Conservation (phyloP, 148 eudicot genomes). For the Rhododendron simsii region DNA sequence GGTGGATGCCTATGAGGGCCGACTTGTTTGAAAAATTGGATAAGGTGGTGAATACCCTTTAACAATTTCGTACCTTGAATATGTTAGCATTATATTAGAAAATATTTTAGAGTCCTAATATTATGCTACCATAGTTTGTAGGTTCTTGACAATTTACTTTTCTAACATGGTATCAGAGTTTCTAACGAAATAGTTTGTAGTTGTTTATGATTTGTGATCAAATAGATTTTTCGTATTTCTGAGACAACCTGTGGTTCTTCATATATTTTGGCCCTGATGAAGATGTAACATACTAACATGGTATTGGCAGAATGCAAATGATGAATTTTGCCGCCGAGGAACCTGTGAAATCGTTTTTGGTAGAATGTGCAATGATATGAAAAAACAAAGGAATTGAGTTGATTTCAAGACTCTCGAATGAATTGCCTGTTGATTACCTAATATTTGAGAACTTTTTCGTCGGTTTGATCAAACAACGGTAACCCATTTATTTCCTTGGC, state of each 20-base stretch:
- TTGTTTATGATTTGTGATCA: background rate
- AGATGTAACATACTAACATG: too few species aligned
- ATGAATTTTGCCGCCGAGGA: background rate
- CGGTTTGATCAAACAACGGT: background rate
- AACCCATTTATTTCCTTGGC: background rate
- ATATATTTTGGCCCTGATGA: background rate
- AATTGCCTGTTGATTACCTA: background rate
- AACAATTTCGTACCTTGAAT: background rate
- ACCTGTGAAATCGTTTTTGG: background rate
- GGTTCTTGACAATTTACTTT: background rate
- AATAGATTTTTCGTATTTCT: background rate
- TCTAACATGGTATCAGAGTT: background rate
- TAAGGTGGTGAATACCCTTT: conserved; percentile 38
- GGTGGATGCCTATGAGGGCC: conserved; percentile 65
- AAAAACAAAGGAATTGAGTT: background rate
- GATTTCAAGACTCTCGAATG: background rate
- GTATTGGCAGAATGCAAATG: background rate
- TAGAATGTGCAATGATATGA: background rate
- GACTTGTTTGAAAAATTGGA: conserved; percentile 62
- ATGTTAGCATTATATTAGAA: background rate
- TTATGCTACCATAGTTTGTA: background rate
- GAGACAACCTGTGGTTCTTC: background rate
- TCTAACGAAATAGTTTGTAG: background rate
- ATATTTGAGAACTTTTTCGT: background rate
- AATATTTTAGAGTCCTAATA: background rate